Evolutionary conservation across 169 alveolate genomes (phyloP), one percentile per base, ranked within the genome.

Genomic region (Eimeria mitis): DNA sequence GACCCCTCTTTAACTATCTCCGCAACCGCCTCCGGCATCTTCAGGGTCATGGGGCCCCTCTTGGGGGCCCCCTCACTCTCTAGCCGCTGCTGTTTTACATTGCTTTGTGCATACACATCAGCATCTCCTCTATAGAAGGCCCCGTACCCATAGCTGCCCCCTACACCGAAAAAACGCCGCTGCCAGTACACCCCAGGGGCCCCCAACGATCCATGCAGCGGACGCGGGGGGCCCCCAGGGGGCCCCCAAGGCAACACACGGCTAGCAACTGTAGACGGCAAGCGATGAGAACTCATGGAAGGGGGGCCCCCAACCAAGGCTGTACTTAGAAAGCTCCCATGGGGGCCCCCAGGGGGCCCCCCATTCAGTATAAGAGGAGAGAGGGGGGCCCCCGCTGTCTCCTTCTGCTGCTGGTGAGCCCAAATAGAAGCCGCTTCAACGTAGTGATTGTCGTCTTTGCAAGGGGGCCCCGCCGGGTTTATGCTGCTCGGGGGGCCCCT

Each of bases 61-160:
- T 79, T n/a, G 42, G 47, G 71, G 31, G 70, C 28, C 89, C 56
- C 89, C 49, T 79, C 89, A 8, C 16, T 28, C 3, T 76, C 61
- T 63, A 79, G 71, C 31, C 89, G 21, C 52, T 79, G 89, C 31
- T 9, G 89, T 47, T 47, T 11, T 13, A 79, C 71, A 79, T 90
- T 90, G 31, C 88, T 65, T 42, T 70, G 37, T 19, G 85, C 85
- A 25, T 52, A 40, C 23, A 61, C 90, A 16, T 90, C 95, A 4
- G 95, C 89, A 16, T 84, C 95, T 19, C 95, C 95, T 23, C 95
- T 49, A 54, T 49, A 90, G 90, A 90, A 90, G 16, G 90, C 95
- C 40, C 85, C 95, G 44, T 90, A 90, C 37, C 95, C 95, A 47
- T 76, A 90, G 83, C 95, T 90, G 42, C 95, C 95, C 16, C 95